Evolutionary conservation across 257 asterid species (phyloP).

Genomic region (Catharanthus roseus): DNA sequence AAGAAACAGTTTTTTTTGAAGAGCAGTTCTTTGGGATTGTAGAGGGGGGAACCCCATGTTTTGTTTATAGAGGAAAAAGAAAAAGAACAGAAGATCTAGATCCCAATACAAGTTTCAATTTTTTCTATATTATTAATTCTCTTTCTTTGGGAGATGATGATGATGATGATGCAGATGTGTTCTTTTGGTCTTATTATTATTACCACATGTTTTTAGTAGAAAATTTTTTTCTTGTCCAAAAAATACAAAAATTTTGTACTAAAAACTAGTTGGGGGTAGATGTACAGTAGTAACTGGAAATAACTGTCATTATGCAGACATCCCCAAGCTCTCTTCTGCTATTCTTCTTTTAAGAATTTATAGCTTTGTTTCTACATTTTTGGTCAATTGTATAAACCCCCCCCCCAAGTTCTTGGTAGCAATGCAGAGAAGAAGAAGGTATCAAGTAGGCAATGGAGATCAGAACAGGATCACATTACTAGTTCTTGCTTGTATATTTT

Average conservation of each 20-base stretch:
- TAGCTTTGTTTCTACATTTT: slow-evolving; percentile 14
- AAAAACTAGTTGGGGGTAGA: not conserved
- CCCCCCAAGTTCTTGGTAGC: not conserved
- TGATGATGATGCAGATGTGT: slow-evolving; percentile 41
- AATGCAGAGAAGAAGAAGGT: not conserved
- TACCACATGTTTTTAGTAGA: not conserved
- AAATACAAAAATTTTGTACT: not conserved
- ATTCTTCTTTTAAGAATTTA: slow-evolving; percentile 4
- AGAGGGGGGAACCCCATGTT: slow-evolving; percentile 62
- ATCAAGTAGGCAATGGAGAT: not conserved
- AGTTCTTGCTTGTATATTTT: not conserved
- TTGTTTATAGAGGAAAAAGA: slow-evolving; percentile 58
- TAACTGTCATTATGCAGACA: not conserved
- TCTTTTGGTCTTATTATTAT: slow-evolving; percentile 29
- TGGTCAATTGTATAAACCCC: slow-evolving; percentile 4
- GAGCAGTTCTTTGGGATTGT: slow-evolving; percentile 54
- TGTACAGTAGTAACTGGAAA: not conserved
- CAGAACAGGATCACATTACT: not conserved
- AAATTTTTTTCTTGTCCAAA: slow-evolving; percentile 3
- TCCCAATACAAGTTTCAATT: slow-evolving; percentile 54
- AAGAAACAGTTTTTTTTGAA: slow-evolving; percentile 13
- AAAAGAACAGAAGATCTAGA: slow-evolving; percentile 59
- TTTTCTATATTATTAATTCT: slow-evolving; percentile 41
- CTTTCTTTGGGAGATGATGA: slow-evolving; percentile 32
- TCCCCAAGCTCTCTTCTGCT: not conserved